Conservation (phyloP, 1,284 basidiomycete genomes). For the Mycena citricolor region DNA sequence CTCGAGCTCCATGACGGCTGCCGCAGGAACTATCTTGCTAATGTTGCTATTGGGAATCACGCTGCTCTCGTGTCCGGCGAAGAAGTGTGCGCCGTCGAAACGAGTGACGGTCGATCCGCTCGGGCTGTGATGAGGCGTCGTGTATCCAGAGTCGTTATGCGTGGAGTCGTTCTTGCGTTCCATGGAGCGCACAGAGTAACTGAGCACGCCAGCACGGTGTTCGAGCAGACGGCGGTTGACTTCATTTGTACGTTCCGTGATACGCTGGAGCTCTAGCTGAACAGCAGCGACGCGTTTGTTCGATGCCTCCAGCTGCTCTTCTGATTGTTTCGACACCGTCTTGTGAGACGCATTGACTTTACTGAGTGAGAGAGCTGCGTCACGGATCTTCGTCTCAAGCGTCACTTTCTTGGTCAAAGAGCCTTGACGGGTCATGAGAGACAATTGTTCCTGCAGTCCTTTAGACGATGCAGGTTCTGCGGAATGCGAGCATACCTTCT, state of each 20-base stretch:
- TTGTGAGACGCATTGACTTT: constrained; percentile 64
- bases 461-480: constrained; percentile 4
- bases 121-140: constrained; percentile 55
- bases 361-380: constrained; percentile 69
- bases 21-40: constrained; percentile 36
- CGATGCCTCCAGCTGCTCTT: constrained; percentile 67
- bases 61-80: constrained; percentile 72
- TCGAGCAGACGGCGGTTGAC: constrained; percentile 64
- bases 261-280: constrained; percentile 67
- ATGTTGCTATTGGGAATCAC: constrained; percentile 51
- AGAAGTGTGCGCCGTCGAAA: constrained; percentile 81
- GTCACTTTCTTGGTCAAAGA: constrained; percentile 69
- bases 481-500: constrained; percentile 60
- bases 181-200: constrained; percentile 62
- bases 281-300: constrained; percentile 64
- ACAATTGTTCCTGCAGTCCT: constrained; percentile 70
- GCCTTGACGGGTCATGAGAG: constrained; percentile 58
- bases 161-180: constrained; percentile 55
- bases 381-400: constrained; percentile 78
- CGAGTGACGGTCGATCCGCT: constrained; percentile 50
- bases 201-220: constrained; percentile 77
- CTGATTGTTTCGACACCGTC: constrained; percentile 62
- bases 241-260: constrained; percentile 62
- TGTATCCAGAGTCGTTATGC: constrained; percentile 49
- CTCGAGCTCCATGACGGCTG: constrained; percentile 47